phyloP scores from a whole-genome alignment of 768 basidiomycete species.

The Myochromella boudieri region DNA sequence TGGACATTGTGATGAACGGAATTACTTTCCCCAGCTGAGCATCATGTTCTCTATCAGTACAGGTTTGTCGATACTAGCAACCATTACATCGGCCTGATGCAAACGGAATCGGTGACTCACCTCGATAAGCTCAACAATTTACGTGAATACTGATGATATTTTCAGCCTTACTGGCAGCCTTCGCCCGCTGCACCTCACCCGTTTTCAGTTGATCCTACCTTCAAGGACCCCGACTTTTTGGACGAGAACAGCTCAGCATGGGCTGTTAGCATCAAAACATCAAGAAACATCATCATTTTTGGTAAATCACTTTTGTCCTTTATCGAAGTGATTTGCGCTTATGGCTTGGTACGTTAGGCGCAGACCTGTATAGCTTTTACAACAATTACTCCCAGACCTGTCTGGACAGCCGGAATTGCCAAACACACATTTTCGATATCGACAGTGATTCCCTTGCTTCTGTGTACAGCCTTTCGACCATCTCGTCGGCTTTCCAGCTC shows the following conservation, averaged over 20 bases:
- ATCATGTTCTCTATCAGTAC: slow-evolving; percentile 71
- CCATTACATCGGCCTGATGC: slow-evolving; percentile 72
- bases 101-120: slow-evolving; percentile 69
- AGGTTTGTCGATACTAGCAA: slow-evolving; percentile 57
- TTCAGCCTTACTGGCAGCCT: slow-evolving; percentile 70
- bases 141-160: too few relatives aligned
- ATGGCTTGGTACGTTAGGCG: neutral
- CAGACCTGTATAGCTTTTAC: slow-evolving; percentile 67
- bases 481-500: slow-evolving; percentile 50
- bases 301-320: slow-evolving; percentile 28
- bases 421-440: slow-evolving; percentile 52
- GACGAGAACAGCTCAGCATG: slow-evolving; percentile 45
- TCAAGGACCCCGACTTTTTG: slow-evolving; percentile 53
- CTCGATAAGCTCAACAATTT: too few relatives aligned
- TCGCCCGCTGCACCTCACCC: slow-evolving; percentile 55
- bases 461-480: slow-evolving; percentile 61
- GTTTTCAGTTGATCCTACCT: slow-evolving; percentile 40
- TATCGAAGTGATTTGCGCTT: neutral
- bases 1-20: neutral
- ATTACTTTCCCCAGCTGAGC: slow-evolving; percentile 49
- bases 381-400: slow-evolving; percentile 49
- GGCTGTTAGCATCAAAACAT: slow-evolving; percentile 52
- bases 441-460: slow-evolving; percentile 44
- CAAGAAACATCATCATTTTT: slow-evolving; percentile 24
- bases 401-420: slow-evolving; percentile 36